These are phyloP conservation scores for Saccharomycodes ludwigii DNA, from an alignment of 805 yeast genomes.

Conservation along the genomic window DNA sequence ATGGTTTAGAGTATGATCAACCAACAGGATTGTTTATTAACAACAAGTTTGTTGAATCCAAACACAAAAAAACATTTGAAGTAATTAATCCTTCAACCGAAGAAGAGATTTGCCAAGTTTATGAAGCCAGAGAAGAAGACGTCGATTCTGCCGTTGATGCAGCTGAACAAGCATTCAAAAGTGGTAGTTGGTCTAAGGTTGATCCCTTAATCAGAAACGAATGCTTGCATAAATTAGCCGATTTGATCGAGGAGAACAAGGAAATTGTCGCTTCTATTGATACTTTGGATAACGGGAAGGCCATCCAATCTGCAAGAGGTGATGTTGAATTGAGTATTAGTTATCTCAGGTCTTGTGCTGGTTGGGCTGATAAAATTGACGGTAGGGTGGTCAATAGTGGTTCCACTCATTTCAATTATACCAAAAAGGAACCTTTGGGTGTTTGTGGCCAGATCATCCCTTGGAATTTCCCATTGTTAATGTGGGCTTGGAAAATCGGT, in stretches of 20 bases:
- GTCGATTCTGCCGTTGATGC: constrained; percentile 83
- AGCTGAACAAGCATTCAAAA: constrained; percentile 65
- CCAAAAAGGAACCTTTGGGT: constrained; percentile 84
- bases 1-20: constrained; percentile 62
- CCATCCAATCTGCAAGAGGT: constrained; percentile 54
- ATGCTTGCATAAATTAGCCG: constrained; percentile 61
- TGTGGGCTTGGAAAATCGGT: constrained; percentile 92
- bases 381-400: constrained; percentile 74
- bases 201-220: constrained; percentile 60
- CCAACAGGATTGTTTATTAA: constrained; percentile 77
- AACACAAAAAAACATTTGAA: constrained; percentile 45
- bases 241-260: constrained; percentile 56
- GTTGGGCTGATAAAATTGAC: constrained; percentile 75
- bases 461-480: constrained; percentile 92
- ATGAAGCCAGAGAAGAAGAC: constrained; percentile 69
- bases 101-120: constrained; percentile 52
- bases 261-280: constrained; percentile 72
- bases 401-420: constrained; percentile 56
- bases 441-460: constrained; percentile 95
- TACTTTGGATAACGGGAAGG: constrained; percentile 83
- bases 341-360: constrained; percentile 76
- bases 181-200: constrained; percentile 48
- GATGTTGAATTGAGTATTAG: constrained; percentile 61
- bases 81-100: constrained; percentile 65
- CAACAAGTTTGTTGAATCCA: constrained; percentile 58